phyloP scores from a whole-genome alignment of 345 rosid genomes.

The Acer campestre region DNA sequence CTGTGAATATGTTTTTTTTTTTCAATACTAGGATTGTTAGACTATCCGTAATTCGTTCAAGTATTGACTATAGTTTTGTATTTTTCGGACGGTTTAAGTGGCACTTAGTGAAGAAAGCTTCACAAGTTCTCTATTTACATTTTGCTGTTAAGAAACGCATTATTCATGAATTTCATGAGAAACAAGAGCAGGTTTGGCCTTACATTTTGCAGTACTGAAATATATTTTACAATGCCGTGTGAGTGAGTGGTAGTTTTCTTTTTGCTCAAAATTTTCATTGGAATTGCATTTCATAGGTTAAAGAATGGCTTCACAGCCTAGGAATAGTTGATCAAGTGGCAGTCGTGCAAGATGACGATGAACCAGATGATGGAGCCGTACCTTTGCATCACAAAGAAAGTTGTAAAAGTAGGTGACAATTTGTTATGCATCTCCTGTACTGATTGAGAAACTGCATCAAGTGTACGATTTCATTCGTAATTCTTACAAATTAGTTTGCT shows the following conservation, averaged over 20 bases:
- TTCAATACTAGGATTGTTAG: no score
- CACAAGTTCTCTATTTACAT: no score
- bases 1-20: no score
- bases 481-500: neutral
- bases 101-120: no score
- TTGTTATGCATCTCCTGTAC: no score
- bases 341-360: slow-evolving; percentile 82
- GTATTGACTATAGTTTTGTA: no score
- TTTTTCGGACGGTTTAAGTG: no score
- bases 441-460: no score
- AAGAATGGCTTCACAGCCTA: slow-evolving; percentile 87
- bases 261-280: slow-evolving; percentile 6
- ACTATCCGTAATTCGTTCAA: no score
- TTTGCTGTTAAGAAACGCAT: no score
- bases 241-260: neutral
- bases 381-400: slow-evolving; percentile 67
- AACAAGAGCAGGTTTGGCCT: no score
- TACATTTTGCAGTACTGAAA: neutral
- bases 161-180: no score
- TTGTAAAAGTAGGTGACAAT: slow-evolving; percentile 60
- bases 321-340: slow-evolving; percentile 76
- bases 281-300: slow-evolving; percentile 47
- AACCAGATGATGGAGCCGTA: slow-evolving; percentile 87
- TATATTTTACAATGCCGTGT: neutral
- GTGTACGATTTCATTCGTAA: neutral